Conservation (phyloP, 306 rosid genomes). For the Lotus japonicus region DNA sequence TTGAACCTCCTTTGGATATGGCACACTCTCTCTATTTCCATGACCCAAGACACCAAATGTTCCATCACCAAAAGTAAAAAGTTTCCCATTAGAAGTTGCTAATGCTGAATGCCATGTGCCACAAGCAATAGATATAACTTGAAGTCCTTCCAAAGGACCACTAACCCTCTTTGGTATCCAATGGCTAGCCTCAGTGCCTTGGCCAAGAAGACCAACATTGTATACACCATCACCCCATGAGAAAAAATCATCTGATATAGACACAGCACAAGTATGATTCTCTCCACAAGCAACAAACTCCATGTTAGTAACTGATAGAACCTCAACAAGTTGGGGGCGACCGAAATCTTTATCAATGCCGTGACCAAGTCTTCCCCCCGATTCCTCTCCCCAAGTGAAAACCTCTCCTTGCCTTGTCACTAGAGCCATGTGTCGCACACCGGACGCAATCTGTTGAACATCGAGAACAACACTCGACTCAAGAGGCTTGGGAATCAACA, state of each 20-base stretch:
- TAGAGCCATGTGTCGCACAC: constrained; percentile 70
- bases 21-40: constrained; percentile 64
- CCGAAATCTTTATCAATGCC: constrained; percentile 70
- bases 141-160: constrained; percentile 88
- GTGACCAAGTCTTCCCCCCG: constrained; percentile 93
- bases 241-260: constrained; percentile 70
- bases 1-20: constrained; percentile 83
- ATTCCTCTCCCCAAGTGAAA: constrained; percentile 98
- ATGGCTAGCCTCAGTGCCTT: constrained; percentile 79
- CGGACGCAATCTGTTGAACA: constrained; percentile 87
- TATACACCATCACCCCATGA: constrained; percentile 92
- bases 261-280: constrained; percentile 80
- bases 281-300: constrained; percentile 91
- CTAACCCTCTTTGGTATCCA: constrained; percentile 84
- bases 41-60: constrained; percentile 93
- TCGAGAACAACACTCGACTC: constrained; percentile 93
- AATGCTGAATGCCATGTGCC: constrained; percentile 99
- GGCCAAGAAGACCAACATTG: constrained; percentile 87
- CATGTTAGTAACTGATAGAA: constrained; percentile 52
- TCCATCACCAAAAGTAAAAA: constrained; percentile 97
- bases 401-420: constrained; percentile 99
- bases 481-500: constrained; percentile 65
- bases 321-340: constrained; percentile 73
- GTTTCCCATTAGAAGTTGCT: constrained; percentile 78
- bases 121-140: constrained; percentile 81